Evolutionary conservation across 441 rosid species (phyloP).

Genomic region (Adansonia grandidieri): DNA sequence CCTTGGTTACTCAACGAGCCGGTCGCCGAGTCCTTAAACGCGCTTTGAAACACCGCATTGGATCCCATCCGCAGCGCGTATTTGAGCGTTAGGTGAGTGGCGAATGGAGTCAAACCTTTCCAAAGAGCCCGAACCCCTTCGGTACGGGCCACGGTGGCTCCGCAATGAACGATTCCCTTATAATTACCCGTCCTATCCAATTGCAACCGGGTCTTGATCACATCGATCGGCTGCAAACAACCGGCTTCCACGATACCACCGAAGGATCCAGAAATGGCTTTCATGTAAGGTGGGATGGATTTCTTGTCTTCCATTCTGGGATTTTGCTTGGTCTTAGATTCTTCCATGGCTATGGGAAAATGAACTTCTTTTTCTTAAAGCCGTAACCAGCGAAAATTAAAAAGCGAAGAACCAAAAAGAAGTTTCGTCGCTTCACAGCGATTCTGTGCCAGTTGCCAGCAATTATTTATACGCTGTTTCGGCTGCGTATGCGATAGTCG

Average conservation of each 20-base stretch:
- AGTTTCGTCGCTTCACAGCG: no score
- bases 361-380: no score
- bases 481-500: no score
- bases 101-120: constrained; percentile 94
- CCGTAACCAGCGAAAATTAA: no score
- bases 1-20: constrained; percentile 65
- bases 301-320: constrained; percentile 22
- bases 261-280: constrained; percentile 84
- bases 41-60: constrained; percentile 74
- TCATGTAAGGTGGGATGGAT: constrained; percentile 80
- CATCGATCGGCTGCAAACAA: constrained; percentile 93
- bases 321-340: constrained; percentile 6
- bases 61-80: constrained; percentile 93
- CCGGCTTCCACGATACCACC: constrained; percentile 89
- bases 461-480: no score
- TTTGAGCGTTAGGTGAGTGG: constrained; percentile 87
- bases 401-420: no score
- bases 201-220: constrained; percentile 91
- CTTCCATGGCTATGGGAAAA: background rate
- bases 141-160: constrained; percentile 58
- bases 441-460: no score
- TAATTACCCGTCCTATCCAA: constrained; percentile 68
- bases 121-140: constrained; percentile 94
- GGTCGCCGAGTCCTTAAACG: constrained; percentile 76
- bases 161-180: constrained; percentile 86